Conservation (phyloP, 208 protist species). For the Trichomonas gallinae region DNA sequence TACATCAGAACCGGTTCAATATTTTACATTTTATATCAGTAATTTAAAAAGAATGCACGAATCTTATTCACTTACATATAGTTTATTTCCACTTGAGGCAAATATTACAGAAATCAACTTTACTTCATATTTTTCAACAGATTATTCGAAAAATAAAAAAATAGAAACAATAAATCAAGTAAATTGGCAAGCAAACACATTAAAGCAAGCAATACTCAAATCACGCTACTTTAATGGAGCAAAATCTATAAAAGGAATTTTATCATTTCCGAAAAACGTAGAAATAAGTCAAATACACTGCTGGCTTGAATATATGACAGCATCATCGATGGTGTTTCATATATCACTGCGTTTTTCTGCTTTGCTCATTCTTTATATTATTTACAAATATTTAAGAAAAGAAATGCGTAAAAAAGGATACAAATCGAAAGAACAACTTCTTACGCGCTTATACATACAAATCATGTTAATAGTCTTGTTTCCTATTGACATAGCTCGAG, state of each 20-base stretch:
- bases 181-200: background rate
- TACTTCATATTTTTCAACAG: background rate
- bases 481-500: background rate
- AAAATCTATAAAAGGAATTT: background rate
- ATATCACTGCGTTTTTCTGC: background rate
- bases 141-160: background rate
- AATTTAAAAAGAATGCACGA: background rate
- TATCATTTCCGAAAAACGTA: background rate
- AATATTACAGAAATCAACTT: background rate
- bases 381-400: background rate
- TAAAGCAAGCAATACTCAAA: background rate
- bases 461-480: background rate
- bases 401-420: background rate
- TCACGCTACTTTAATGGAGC: background rate
- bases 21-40: background rate
- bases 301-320: background rate
- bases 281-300: background rate
- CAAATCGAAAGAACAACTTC: background rate
- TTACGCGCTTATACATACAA: background rate
- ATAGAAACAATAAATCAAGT: background rate
- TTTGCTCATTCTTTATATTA: background rate
- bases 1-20: background rate
- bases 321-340: background rate
- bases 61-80: background rate
- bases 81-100: background rate